Evolutionary conservation across 768 basidiomycete genomes (phyloP).

Genomic region (Boletellus emodensis): DNA sequence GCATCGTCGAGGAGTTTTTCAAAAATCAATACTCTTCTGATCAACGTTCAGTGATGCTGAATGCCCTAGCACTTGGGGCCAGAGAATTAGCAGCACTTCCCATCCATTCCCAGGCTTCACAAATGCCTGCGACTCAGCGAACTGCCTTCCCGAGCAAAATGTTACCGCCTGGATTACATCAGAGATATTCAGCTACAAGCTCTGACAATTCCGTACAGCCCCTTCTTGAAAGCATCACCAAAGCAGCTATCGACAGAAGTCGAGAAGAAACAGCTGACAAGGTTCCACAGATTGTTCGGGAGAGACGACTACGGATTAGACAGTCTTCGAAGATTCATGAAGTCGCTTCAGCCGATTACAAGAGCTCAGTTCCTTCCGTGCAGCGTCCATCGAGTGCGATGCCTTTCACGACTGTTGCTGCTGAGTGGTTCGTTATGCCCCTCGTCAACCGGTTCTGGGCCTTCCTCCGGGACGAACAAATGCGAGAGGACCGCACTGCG

Average conservation of each 20-base stretch:
- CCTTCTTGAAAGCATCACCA: constrained; percentile 62
- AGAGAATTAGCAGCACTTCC: constrained; percentile 67
- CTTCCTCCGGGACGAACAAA: constrained; percentile 83
- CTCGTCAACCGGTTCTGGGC: constrained; percentile 92
- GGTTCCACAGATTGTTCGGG: constrained; percentile 61
- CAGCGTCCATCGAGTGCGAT: constrained; percentile 11
- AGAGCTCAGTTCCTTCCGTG: constrained; percentile 13
- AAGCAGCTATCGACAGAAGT: constrained; percentile 57
- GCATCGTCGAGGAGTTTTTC: constrained; percentile 90
- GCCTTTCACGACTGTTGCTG: constrained; percentile 69
- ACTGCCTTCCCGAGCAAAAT: constrained; percentile 77
- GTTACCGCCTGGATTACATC: constrained; percentile 69
- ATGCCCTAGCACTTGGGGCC: constrained; percentile 81
- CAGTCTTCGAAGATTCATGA: constrained; percentile 46
- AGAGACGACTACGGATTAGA: constrained; percentile 68
- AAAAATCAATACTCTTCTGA: constrained; percentile 85
- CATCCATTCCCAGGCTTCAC: constrained; percentile 25
- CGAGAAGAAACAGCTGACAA: constrained; percentile 51
- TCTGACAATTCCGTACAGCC: constrained; percentile 45
- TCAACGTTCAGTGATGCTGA: constrained; percentile 82
- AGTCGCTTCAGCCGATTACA: constrained; percentile 23
- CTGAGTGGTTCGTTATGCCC: constrained; percentile 85
- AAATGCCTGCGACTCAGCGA: constrained; percentile 29
- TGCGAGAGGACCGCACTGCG: constrained; percentile 66
- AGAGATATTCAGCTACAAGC: constrained; percentile 50